Evolutionary conservation across 345 rosid species (phyloP), one percentile per base, ranked within the genome.

Genomic region (Bretschneidera sinensis): DNA sequence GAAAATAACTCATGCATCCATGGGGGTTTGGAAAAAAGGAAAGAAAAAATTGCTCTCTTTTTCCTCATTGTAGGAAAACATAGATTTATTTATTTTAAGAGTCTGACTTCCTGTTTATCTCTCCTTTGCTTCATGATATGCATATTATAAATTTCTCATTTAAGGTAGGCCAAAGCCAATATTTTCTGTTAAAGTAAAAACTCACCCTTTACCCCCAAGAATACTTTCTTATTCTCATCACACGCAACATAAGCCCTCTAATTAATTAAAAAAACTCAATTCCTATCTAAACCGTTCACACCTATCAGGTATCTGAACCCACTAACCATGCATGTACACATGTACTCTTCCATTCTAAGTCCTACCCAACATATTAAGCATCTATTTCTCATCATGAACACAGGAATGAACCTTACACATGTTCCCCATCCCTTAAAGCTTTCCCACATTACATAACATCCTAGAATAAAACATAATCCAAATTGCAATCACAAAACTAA

Each of bases 401-500:
- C 35, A n/a, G 10, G 45, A 39, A 39, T 39, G 16, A 39, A 39
- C 45, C 11, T 9, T 7, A 14, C 45, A 39, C 45, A 39, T 14
- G 16, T 7, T 9, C 6, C 45, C 15, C 45, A 39, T 5, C 45
- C 45, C 45, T 39, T 8, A 39, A 7, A 39, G 9, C 10, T 11
- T 5, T 7, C 45, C 45, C 10, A 11, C 45, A 39, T 39, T 13
- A 11, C 16, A 39, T 39, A 39, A 5, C 57, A 50, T 35, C 45
- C 8, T 3, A 48, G 51, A 55, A 45, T 39, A 56, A 24, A 25
- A 20, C 51, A 56, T 60, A 6, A 45, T 51, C 50, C 55, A 49
- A 56, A 35, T n/a, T 48, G n/a, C 54, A 55, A 63, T 4, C 35
- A 43, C 43, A 48, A 57, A 59, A 60, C 53, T 43, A 24, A 70